Base-by-base conservation (phyloP, 768 basidiomycete species). In the Rhodosporidiobolus odoratus region DNA sequence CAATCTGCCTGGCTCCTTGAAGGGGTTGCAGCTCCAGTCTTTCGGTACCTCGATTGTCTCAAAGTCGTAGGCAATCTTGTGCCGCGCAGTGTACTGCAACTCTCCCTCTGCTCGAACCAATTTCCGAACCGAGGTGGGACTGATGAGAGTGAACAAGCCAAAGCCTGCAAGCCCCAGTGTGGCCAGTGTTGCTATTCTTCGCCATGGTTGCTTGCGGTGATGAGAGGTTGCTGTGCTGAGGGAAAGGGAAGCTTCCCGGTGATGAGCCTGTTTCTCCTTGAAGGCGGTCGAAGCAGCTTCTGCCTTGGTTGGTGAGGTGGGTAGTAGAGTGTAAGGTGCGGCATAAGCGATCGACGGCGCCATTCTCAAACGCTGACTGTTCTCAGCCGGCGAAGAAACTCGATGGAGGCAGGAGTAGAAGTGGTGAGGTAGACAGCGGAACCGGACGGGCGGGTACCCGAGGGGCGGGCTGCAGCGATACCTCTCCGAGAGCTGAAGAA, bases 1-100 rank as follows among this genome's bases (percentile, higher is more conserved):
- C 34, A 74, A 6, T 48, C 66, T 25, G 10, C 73, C 73, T 9
- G 69, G 53, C 62, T 70, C 68, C 58, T 74, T 70, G 62, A 65
- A 74, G 32, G 73, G 73, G 41, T 74, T 74, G 50, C 73, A 74
- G 34, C 47, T 52, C 68, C 68, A 74, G 13, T 70, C 73, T 30
- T 37, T 32, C 30, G 68, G 66, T 23, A 74, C 54, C n/a, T 67
- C 69, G 2, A 32, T 34, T 54, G 68, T 65, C 62, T 74, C 69
- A 25, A 74, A 74, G 25, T 70, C 66, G 34, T 65, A 54, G 3
- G 67, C 59, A 16, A 71, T 66, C 47, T 54, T 52, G 30, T 65
- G 69, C n/a, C 69, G 62, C 2, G 64, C 58, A 17, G 53, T 59
- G 52, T 61, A 61, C 43, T 56, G 62, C n/a, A 70, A 37, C 23